phyloP scores from a whole-genome alignment of 768 basidiomycete genomes.

The Pleurotus tuoliensis region DNA sequence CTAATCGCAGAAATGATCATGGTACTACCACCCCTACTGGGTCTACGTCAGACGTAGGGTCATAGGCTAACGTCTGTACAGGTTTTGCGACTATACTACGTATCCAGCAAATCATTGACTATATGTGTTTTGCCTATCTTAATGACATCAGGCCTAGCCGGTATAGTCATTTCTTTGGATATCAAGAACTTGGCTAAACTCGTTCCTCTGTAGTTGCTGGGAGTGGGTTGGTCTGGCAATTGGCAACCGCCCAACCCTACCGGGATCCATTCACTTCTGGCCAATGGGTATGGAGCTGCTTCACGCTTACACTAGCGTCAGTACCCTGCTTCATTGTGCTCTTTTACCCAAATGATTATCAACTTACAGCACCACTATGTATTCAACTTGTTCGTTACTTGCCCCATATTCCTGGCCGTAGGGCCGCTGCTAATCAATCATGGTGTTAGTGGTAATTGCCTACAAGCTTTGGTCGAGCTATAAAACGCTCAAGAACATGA shows the following conservation, averaged over 20 bases:
- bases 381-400: background rate
- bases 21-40: background rate
- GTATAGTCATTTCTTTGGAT: background rate
- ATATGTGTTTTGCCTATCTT: background rate
- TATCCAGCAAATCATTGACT: background rate
- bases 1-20: background rate
- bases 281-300: background rate
- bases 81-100: background rate
- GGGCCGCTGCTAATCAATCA: background rate
- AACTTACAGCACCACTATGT: background rate
- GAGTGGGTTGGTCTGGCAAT: background rate
- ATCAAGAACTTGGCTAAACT: background rate
- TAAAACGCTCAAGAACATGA: background rate
- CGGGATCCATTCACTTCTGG: background rate
- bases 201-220: background rate
- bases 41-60: background rate
- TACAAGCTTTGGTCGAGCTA: conserved; percentile 1
- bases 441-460: background rate
- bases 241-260: background rate
- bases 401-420: background rate
- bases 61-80: background rate
- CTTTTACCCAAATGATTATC: too few relatives aligned
- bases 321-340: background rate
- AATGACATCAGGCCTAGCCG: background rate
- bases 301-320: background rate